Conservation (phyloP, 1,284 basidiomycete genomes). For the Cryptococcus jaspeensis region DNA sequence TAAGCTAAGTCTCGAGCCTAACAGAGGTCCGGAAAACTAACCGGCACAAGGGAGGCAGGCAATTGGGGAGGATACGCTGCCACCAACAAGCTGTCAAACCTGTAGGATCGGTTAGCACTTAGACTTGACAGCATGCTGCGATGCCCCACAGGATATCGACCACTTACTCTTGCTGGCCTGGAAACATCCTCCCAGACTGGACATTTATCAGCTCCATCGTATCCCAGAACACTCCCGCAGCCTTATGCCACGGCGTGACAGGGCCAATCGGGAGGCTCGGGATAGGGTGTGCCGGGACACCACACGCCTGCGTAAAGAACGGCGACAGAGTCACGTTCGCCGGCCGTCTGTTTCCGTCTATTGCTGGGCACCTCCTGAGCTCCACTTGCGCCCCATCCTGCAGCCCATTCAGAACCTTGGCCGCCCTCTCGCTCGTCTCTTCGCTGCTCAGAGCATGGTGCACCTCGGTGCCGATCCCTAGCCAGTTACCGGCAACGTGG, state of each 20-base stretch:
- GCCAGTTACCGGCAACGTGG: slow-evolving; percentile 18
- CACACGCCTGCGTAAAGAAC: slow-evolving; percentile 39
- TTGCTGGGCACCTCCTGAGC: slow-evolving; percentile 22
- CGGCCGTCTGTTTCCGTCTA: neutral
- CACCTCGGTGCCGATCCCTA: slow-evolving; percentile 24
- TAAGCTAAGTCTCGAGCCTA: no score
- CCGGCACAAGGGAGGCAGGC: slow-evolving; percentile 1
- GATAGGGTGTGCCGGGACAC: slow-evolving; percentile 19
- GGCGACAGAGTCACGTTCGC: slow-evolving; percentile 32
- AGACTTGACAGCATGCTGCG: neutral
- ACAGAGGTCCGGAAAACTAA: no score
- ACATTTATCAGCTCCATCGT: slow-evolving; percentile 37
- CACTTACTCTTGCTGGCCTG: slow-evolving; percentile 32
- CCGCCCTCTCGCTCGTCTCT: slow-evolving; percentile 7
- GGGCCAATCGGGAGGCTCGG: slow-evolving; percentile 23
- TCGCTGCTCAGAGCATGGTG: slow-evolving; percentile 29
- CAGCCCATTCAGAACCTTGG: slow-evolving; percentile 9
- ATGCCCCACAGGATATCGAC: neutral
- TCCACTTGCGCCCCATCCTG: slow-evolving; percentile 19
- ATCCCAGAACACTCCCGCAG: slow-evolving; percentile 19
- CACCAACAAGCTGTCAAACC: slow-evolving; percentile 39
- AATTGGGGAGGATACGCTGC: slow-evolving; percentile 29
- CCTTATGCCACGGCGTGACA: slow-evolving; percentile 23
- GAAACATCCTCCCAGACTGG: slow-evolving; percentile 32
- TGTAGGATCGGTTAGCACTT: slow-evolving; percentile 3